Evolutionary conservation across 352 stramenopile species (phyloP).

Genomic region (Phytophthora lateralis): DNA sequence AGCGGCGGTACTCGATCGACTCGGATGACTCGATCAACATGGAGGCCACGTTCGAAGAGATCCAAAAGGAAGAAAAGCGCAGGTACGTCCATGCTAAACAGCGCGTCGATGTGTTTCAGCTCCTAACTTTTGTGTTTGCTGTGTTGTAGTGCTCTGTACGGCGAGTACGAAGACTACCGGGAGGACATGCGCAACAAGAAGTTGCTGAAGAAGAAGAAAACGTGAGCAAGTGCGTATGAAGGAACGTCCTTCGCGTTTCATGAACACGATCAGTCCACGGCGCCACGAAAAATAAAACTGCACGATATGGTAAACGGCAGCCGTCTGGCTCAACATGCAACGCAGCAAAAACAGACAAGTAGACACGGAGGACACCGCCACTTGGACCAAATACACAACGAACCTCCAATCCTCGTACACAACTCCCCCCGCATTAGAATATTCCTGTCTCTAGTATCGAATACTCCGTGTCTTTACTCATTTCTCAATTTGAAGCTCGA

Average conservation of each 20-base stretch:
- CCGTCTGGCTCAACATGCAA: not conserved
- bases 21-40: constrained; percentile 87
- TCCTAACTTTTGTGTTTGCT: constrained; percentile 1
- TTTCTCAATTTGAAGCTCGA: constrained; percentile 15
- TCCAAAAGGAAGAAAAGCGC: constrained; percentile 86
- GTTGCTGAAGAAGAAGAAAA: constrained; percentile 77
- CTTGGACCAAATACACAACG: constrained; percentile 13
- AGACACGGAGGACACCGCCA: constrained; percentile 3
- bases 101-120: not conserved
- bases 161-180: constrained; percentile 83
- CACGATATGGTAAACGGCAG: constrained; percentile 12
- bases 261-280: not conserved
- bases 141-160: constrained; percentile 58
- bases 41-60: constrained; percentile 85
- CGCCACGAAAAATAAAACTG: constrained; percentile 13
- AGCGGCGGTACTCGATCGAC: constrained; percentile 78
- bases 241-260: not conserved
- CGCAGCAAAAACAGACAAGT: constrained; percentile 3
- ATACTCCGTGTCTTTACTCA: constrained; percentile 9
- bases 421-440: not conserved
- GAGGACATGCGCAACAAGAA: constrained; percentile 89
- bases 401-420: not conserved
- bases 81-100: constrained; percentile 41
- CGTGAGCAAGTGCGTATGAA: constrained; percentile 28
- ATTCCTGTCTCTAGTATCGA: not conserved